phyloP scores from a whole-genome alignment of 2,329 filamentous ascomycete species.

The Geosmithia putterillii region DNA sequence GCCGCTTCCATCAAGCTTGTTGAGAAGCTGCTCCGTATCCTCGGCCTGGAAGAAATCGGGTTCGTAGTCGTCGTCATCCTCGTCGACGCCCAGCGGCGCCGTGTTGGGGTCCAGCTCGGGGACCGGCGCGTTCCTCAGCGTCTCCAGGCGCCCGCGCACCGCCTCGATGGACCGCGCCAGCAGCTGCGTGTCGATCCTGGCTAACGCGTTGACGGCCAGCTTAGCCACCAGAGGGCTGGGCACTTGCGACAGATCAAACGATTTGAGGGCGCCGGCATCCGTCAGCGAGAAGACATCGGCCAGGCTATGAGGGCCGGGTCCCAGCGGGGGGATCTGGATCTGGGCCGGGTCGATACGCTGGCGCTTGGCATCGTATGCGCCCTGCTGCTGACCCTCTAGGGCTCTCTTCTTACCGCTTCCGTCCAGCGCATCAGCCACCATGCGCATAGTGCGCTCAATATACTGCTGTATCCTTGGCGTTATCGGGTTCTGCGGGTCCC shows the following conservation, averaged over 20 bases:
- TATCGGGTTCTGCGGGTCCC: conserved; percentile 70
- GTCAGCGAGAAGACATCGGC: conserved; percentile 83
- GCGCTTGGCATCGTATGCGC: conserved; percentile 72
- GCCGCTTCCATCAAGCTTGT: conserved; percentile 54
- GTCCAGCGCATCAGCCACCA: conserved; percentile 66
- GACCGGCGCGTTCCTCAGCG: conserved; percentile 31
- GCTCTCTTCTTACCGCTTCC: conserved; percentile 69
- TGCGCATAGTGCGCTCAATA: conserved; percentile 69
- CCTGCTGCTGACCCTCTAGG: conserved; percentile 55
- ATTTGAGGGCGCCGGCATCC: conserved; percentile 54
- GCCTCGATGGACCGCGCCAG: conserved; percentile 63
- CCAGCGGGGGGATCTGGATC: conserved; percentile 55
- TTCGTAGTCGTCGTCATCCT: conserved; percentile 80
- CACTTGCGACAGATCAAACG: conserved; percentile 74
- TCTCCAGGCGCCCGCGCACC: conserved; percentile 36
- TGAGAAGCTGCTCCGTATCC: conserved; percentile 63
- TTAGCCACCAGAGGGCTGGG: conserved; percentile 64
- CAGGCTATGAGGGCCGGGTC: conserved; percentile 63
- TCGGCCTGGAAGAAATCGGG: conserved; percentile 72
- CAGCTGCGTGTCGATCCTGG: conserved; percentile 54
- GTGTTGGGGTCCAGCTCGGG: conserved; percentile 43
- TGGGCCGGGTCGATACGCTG: conserved; percentile 45
- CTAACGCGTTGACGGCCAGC: conserved; percentile 70
- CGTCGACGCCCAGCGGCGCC: conserved; percentile 52
- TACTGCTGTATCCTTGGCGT: conserved; percentile 74